phyloP scores from a whole-genome alignment of 176 grass and related monocot species.

The Oryza meridionalis region DNA sequence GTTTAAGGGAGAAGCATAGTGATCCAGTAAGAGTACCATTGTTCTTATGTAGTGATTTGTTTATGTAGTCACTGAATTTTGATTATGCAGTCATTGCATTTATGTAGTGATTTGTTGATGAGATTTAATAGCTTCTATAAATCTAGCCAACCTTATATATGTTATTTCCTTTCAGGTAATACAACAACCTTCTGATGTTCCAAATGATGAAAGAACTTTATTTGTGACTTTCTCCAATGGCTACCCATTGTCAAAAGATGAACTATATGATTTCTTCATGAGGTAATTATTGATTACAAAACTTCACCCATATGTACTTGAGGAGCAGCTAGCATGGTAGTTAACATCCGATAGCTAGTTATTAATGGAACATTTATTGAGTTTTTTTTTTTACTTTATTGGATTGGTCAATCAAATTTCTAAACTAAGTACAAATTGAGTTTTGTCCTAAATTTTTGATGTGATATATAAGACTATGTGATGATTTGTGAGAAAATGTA shows the following conservation, averaged over 20 bases:
- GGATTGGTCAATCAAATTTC: background rate
- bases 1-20: background rate
- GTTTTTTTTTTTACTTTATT: background rate
- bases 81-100: background rate
- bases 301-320: background rate
- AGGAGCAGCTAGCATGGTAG: background rate
- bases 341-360: background rate
- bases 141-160: background rate
- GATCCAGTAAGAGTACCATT: constrained; percentile 23
- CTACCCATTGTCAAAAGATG: constrained; percentile 54
- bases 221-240: constrained; percentile 79
- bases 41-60: background rate
- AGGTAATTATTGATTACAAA: constrained; percentile 33
- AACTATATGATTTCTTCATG: constrained; percentile 58
- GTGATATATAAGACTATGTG: no score
- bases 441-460: background rate
- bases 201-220: constrained; percentile 65
- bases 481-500: background rate
- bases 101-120: background rate
- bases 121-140: background rate
- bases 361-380: background rate
- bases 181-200: constrained; percentile 17
- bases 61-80: background rate
- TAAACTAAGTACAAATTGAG: background rate
- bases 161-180: constrained; percentile 13